These are phyloP conservation scores for Actinidia chinensis DNA, from an alignment of 179 eudicot genomes.

Conservation along the genomic window DNA sequence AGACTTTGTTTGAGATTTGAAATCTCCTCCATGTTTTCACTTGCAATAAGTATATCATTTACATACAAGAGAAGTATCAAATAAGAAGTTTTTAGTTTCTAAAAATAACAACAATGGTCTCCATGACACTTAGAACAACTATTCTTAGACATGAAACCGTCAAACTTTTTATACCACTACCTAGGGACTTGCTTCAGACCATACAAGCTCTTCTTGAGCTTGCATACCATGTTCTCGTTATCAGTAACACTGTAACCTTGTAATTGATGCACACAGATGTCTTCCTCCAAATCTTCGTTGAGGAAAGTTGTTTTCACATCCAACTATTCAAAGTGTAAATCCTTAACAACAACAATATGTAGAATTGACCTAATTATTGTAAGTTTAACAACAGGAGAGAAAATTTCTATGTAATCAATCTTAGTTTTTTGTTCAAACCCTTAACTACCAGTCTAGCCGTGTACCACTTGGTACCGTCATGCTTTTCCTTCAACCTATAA, in stretches of 20 bases:
- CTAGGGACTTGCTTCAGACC: background rate
- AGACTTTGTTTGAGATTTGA: background rate
- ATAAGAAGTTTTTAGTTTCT: too few species aligned
- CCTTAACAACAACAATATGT: too few species aligned
- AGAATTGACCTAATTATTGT: too few species aligned
- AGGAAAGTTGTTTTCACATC: background rate
- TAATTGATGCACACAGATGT: background rate
- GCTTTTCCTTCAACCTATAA: constrained; percentile 1
- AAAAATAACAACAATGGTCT: background rate
- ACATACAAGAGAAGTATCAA: too few species aligned
- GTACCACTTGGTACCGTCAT: background rate
- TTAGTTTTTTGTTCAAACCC: too few species aligned
- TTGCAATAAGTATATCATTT: too few species aligned
- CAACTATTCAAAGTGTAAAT: background rate
- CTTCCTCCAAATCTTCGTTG: background rate
- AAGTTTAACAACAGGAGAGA: too few species aligned
- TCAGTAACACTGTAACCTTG: background rate
- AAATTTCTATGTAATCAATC: too few species aligned
- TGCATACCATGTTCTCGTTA: background rate
- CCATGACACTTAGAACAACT: background rate
- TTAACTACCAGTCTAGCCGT: background rate
- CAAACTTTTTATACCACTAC: background rate
- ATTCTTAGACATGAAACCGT: background rate
- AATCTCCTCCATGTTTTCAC: background rate
- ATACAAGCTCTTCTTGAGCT: background rate